phyloP scores from a whole-genome alignment of 2,329 filamentous ascomycete genomes.

The Aspergillus quadrilineatus region DNA sequence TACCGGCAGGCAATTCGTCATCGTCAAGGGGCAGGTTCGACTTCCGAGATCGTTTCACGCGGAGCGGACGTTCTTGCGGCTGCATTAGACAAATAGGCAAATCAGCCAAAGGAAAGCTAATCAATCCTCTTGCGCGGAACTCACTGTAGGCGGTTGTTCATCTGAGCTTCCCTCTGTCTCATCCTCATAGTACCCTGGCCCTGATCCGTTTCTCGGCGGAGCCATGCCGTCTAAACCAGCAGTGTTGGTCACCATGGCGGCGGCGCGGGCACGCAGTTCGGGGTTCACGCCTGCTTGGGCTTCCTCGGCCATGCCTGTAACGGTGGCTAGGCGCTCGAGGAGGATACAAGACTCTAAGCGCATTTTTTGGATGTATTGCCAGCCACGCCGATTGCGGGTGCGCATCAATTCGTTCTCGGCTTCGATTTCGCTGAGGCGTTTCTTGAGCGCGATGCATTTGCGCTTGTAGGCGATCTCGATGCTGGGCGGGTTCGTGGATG shows the following conservation, averaged over 20 bases:
- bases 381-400: conserved; percentile 73
- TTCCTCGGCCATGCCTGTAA: conserved; percentile 45
- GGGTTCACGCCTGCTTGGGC: conserved; percentile 34
- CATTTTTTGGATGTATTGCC: conserved; percentile 86
- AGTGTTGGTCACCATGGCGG: conserved; percentile 32
- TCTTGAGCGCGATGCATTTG: conserved; percentile 94
- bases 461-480: conserved; percentile 94
- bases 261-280: conserved; percentile 38
- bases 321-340: conserved; percentile 41
- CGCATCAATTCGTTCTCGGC: conserved; percentile 83
- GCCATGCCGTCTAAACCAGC: conserved; percentile 25
- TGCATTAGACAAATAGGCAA: conserved; percentile 20
- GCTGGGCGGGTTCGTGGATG: conserved; percentile 67
- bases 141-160: conserved; percentile 44
- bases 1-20: conserved; percentile 29
- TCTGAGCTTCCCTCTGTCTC: conserved; percentile 47
- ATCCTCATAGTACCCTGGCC: conserved; percentile 37
- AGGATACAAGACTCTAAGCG: conserved; percentile 59
- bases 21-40: conserved; percentile 31
- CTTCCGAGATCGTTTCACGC: conserved; percentile 45
- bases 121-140: conserved; percentile 2
- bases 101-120: conserved; percentile 13
- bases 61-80: conserved; percentile 49
- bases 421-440: conserved; percentile 87
- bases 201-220: conserved; percentile 18